phyloP scores from a whole-genome alignment of 805 yeast genomes.

The Wickerhamiella lipophila region DNA sequence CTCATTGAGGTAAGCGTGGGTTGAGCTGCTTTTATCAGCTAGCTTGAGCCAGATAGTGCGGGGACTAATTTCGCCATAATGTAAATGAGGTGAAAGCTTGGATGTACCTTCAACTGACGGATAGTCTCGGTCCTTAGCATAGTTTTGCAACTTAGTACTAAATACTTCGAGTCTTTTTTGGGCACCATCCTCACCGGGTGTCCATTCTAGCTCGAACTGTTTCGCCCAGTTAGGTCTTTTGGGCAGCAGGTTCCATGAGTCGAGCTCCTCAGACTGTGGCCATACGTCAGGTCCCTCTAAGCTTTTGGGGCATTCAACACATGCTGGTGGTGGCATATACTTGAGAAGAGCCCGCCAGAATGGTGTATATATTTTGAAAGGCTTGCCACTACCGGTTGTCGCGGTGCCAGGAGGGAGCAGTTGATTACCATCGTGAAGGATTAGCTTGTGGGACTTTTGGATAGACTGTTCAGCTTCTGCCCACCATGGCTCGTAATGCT shows the following conservation, averaged over 20 bases:
- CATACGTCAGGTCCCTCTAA: not conserved
- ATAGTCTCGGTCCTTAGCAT: conserved; percentile 28
- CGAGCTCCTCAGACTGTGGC: conserved; percentile 3
- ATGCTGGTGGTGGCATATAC: conserved; percentile 5
- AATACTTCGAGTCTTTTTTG: conserved; percentile 1
- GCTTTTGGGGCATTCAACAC: not conserved
- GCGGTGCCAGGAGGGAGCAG: conserved; percentile 6
- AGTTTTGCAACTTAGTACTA: conserved; percentile 23
- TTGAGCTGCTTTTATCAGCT: conserved; percentile 28
- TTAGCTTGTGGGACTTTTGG: not conserved
- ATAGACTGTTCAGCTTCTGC: not conserved
- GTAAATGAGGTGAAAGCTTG: conserved; percentile 32
- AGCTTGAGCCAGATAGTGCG: conserved; percentile 23
- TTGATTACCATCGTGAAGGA: conserved; percentile 7
- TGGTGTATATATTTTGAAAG: conserved; percentile 7
- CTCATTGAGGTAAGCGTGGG: conserved; percentile 39
- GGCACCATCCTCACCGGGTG: conserved; percentile 8
- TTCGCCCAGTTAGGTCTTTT: conserved; percentile 4
- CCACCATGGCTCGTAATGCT: conserved; percentile 11
- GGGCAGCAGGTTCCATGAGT: conserved; percentile 4
- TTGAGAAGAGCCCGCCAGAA: conserved; percentile 5
- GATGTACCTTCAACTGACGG: conserved; percentile 30
- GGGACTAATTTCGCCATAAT: conserved; percentile 34
- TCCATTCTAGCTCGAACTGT: not conserved
- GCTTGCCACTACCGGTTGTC: not conserved